Percentiles rank a stretch among this genome's conserved stretches.
Evolutionary conservation across 305 asterid genomes (phyloP).

Genomic region (Solanum chacoense): DNA sequence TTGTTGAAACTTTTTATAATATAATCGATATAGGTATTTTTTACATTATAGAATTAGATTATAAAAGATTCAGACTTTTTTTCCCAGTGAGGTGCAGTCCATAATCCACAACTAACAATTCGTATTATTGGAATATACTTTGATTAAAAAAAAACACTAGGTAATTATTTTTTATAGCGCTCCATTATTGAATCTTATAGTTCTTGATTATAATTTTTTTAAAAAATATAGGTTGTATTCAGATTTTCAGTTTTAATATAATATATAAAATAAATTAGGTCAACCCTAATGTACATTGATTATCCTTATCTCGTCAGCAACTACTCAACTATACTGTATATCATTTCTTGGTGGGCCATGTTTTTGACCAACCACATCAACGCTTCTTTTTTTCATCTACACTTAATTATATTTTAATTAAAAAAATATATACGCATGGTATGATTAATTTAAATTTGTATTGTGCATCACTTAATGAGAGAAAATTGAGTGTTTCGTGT

Average conservation of each 20-base stretch:
- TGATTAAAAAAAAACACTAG: not conserved
- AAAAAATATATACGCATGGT: too few species aligned
- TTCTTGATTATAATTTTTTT: not conserved
- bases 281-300: not conserved
- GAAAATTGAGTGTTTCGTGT: not conserved
- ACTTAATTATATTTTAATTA: not conserved
- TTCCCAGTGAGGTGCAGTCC: not conserved
- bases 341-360: not conserved
- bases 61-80: not conserved
- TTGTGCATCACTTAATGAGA: not conserved
- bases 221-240: not conserved
- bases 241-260: not conserved
- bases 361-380: not conserved
- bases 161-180: not conserved
- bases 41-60: not conserved
- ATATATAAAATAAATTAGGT: not conserved
- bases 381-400: not conserved
- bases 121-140: not conserved
- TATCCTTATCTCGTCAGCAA: not conserved
- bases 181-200: not conserved
- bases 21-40: not conserved
- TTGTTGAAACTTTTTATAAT: not conserved
- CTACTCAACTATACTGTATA: not conserved
- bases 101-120: not conserved
- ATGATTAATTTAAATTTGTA: not conserved